Percentiles rank a stretch among this genome's conserved stretches.
Evolutionary conservation across 208 protist species (phyloP).

Genomic region (Leishmania major): DNA sequence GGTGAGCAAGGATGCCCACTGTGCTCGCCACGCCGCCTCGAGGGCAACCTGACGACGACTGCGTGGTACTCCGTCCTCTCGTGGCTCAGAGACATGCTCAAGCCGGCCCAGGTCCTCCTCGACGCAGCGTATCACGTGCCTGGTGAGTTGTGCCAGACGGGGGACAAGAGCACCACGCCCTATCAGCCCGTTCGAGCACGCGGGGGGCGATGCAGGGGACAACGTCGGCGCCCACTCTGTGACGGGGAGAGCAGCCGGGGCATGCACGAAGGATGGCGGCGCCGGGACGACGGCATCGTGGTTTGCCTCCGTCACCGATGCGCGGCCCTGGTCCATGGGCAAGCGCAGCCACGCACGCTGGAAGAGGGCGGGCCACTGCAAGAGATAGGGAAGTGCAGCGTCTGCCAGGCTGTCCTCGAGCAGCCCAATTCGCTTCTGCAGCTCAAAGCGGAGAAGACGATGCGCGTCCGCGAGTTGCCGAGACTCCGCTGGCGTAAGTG

Average conservation of each 20-base stretch:
- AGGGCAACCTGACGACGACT: conserved; percentile 28
- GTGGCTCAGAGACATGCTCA: background rate
- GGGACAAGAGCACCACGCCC: background rate
- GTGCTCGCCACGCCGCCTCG: conserved; percentile 27
- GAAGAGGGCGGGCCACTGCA: conserved; percentile 63
- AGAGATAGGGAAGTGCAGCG: conserved; percentile 57
- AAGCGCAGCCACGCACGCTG: conserved; percentile 64
- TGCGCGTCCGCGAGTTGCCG: conserved; percentile 40
- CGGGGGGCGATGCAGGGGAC: background rate
- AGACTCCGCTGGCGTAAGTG: conserved; percentile 29
- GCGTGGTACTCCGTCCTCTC: conserved; percentile 15
- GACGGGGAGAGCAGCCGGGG: background rate
- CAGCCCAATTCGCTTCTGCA: conserved; percentile 70
- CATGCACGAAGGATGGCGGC: background rate
- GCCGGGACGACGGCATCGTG: background rate
- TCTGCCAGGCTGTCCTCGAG: conserved; percentile 78
- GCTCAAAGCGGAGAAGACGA: conserved; percentile 69
- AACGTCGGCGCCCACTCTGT: background rate
- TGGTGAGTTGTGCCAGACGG: conserved; percentile 20
- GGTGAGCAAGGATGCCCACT: conserved; percentile 21
- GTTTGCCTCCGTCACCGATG: background rate
- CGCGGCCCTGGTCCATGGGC: conserved; percentile 8
- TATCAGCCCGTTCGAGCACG: background rate
- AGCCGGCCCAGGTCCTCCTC: conserved; percentile 18
- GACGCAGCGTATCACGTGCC: conserved; percentile 23